A percentile compares a stretch with the other conserved stretches of the same genome.
Evolutionary conservation across 176 grass and related monocot species (phyloP).

Genomic region (Miscanthus lutarioriparius): DNA sequence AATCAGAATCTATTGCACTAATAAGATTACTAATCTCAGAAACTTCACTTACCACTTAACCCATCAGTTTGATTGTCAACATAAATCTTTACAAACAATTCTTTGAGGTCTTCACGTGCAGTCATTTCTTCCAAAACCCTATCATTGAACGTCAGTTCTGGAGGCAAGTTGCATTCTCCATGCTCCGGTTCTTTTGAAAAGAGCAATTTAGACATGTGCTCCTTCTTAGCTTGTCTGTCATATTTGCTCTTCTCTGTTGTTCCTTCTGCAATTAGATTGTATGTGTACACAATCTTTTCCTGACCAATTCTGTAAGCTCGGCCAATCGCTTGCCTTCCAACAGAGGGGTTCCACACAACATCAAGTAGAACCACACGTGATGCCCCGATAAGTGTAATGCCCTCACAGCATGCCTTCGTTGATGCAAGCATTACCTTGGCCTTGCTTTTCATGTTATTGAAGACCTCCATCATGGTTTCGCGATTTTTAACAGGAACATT

Average conservation of each 20-base stretch:
- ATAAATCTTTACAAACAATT: slow-evolving; percentile 57
- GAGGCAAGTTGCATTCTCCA: slow-evolving; percentile 27
- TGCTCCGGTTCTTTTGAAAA: slow-evolving; percentile 44
- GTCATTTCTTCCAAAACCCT: slow-evolving; percentile 70
- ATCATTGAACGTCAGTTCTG: slow-evolving; percentile 44
- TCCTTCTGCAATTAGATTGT: slow-evolving; percentile 74
- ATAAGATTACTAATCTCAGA: slow-evolving; percentile 7
- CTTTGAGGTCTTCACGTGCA: slow-evolving; percentile 48
- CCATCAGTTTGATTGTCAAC: slow-evolving; percentile 29
- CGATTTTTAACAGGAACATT: slow-evolving; percentile 36
- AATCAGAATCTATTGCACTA: neutral
- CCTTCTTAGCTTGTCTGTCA: slow-evolving; percentile 65
- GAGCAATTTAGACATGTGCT: slow-evolving; percentile 69
- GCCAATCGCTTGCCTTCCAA: slow-evolving; percentile 81
- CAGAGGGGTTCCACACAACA: slow-evolving; percentile 90
- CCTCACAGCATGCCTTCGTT: slow-evolving; percentile 81
- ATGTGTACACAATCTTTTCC: slow-evolving; percentile 75
- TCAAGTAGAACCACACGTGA: slow-evolving; percentile 89
- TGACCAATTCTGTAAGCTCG: slow-evolving; percentile 83
- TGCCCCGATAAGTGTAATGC: slow-evolving; percentile 74
- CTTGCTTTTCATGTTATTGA: slow-evolving; percentile 69
- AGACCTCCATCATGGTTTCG: slow-evolving; percentile 54
- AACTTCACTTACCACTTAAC: slow-evolving; percentile 32
- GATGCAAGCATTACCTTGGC: slow-evolving; percentile 81
- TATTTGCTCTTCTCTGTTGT: slow-evolving; percentile 75